Conservation (phyloP, 2,329 filamentous ascomycete genomes). For the Botrytis aclada region DNA sequence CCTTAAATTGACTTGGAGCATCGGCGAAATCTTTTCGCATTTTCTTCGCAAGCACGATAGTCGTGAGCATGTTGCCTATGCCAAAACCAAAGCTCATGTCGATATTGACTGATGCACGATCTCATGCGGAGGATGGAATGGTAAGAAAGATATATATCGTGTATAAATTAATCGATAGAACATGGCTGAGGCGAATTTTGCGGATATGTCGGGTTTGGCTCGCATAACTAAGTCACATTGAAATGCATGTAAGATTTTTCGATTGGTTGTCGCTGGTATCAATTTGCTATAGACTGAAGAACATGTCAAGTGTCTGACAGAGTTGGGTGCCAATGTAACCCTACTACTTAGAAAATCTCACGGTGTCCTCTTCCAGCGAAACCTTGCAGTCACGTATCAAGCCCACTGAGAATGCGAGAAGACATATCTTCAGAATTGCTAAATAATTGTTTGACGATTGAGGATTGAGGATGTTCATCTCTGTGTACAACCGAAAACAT, state of each 20-base stretch:
- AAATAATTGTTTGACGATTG: background rate
- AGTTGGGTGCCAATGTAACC: no score
- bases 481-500: no score
- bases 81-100: conserved; percentile 38
- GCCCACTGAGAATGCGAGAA: background rate
- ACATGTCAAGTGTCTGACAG: no score
- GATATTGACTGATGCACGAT: background rate
- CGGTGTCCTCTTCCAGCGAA: no score
- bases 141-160: background rate
- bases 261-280: background rate
- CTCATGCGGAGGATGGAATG: background rate
- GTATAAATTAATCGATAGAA: background rate
- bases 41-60: conserved; percentile 33
- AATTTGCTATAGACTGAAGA: no score
- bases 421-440: background rate
- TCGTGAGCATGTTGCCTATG: conserved; percentile 35
- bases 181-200: no score
- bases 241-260: background rate
- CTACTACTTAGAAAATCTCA: no score
- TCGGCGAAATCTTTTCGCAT: conserved; percentile 33
- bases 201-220: background rate
- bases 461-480: background rate
- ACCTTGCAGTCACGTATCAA: no score
- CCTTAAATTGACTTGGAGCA: conserved; percentile 34
- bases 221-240: background rate